Evolutionary conservation across 208 protist genomes (phyloP), one percentile per base, ranked within the genome.

Genomic region (Leishmania mexicana): DNA sequence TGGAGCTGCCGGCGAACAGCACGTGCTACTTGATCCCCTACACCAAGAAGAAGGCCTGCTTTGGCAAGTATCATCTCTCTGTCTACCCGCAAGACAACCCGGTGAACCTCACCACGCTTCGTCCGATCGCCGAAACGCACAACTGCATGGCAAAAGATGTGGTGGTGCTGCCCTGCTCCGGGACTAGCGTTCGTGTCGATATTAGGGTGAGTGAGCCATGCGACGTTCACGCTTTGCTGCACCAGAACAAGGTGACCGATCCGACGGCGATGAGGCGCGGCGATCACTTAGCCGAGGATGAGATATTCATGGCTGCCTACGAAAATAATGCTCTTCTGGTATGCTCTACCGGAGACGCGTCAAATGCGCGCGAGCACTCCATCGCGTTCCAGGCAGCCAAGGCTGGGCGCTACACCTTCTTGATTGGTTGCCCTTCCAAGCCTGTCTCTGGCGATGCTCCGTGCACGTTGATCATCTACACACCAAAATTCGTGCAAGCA

Each of bases 1-100:
- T 95, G 88, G 83, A 92, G 78, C 68, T 95, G 28, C 93, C 93
- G 3, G 62, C 91, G n/a, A 93, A 62, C 81, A 80, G 85, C 15
- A 91, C 85, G 51, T 96, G 91, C 83, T 94, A 92, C 76, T 76
- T 96, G 21, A 81, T 96, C 42, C 93, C 93, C 57, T 95, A 95
- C 86, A 94, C 87, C 49, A 89, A 93, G 83, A 88, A 89, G 75
- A 75, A 71, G 45, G 91, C 84, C 45, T 80, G 89, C 79, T 64
- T 80, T 11, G 91, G 93, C 51, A 85, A 68, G 57, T 96, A 92
- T 75, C 83, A 87, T 68, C 75, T 96, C 21, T 95, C 93, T 70
- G 80, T 96, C 73, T 96, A 96, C 85, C 90, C 90, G 42, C 84
- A 91, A 75, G 85, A 88, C 21, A 90, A 91, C 64, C 58, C 58